These are phyloP conservation scores for Candida morakotiae DNA, from an alignment of 805 yeast genomes.

Conservation along the genomic window DNA sequence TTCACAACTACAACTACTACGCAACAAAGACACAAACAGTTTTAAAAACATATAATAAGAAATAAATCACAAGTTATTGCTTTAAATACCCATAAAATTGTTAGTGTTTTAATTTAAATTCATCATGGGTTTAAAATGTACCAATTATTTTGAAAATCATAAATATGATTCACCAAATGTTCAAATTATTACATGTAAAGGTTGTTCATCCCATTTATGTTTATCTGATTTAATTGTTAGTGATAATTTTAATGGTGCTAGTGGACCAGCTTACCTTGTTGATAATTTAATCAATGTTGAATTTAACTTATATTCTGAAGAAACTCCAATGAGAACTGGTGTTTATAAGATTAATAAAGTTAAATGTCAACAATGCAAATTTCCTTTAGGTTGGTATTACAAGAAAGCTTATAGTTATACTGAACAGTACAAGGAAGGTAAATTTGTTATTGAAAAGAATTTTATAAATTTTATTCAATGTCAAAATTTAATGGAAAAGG, in stretches of 20 bases:
- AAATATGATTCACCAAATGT: conserved; percentile 33
- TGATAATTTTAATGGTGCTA: conserved; percentile 36
- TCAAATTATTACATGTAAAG: conserved; percentile 37
- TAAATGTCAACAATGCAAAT: conserved; percentile 36
- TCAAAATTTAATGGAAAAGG: conserved; percentile 28
- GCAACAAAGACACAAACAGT: no score
- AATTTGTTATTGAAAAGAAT: conserved; percentile 38
- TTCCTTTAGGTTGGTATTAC: conserved; percentile 38
- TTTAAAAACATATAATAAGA: no score
- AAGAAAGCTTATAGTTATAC: conserved; percentile 31
- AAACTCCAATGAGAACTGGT: conserved; percentile 39
- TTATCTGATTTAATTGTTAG: conserved; percentile 30
- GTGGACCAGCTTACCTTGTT: conserved; percentile 40
- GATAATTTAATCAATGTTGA: conserved; percentile 33
- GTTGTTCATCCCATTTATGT: conserved; percentile 40
- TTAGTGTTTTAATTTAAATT: background rate
- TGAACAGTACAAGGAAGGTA: conserved; percentile 41
- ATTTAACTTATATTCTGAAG: conserved; percentile 22
- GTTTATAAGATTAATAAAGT: conserved; percentile 32
- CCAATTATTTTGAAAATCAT: conserved; percentile 35
- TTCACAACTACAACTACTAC: no score
- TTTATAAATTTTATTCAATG: conserved; percentile 31
- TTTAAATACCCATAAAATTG: no score
- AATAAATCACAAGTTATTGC: no score
- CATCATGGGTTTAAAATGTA: conserved; percentile 36